A percentile compares a stretch with the other conserved stretches of the same genome.
Conservation (phyloP, 164 flowering plant species). For the Nymphaea colorata region DNA sequence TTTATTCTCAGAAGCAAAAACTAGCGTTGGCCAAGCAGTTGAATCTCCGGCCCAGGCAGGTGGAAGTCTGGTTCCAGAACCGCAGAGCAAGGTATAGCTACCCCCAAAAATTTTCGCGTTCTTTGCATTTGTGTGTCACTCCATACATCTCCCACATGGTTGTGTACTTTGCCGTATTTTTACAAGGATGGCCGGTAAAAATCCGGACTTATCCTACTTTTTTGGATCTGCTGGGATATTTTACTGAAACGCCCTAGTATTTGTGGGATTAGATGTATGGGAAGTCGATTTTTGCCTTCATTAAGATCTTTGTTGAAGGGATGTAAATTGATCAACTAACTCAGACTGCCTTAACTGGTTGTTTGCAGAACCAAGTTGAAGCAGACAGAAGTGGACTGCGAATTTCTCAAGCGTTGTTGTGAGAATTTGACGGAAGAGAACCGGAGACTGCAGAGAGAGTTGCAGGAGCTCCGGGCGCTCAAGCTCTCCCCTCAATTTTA, state of each 20-base stretch:
- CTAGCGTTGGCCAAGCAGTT: slow-evolving; percentile 17
- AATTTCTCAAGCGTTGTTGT: slow-evolving; percentile 65
- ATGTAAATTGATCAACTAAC: background rate
- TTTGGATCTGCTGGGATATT: background rate
- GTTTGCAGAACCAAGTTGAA: slow-evolving; percentile 65
- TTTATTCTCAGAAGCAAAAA: slow-evolving; percentile 13
- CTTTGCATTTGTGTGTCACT: no score
- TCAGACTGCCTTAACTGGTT: background rate
- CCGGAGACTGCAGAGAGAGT: slow-evolving; percentile 68
- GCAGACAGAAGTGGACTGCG: slow-evolving; percentile 87
- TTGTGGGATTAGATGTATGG: no score
- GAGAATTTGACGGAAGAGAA: slow-evolving; percentile 74
- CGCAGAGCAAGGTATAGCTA: slow-evolving; percentile 12
- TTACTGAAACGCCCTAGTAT: no score
- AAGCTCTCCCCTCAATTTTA: slow-evolving; percentile 70
- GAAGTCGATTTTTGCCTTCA: no score
- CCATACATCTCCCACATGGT: background rate
- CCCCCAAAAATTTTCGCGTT: background rate
- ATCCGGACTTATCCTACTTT: background rate
- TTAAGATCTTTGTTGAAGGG: no score
- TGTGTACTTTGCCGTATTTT: background rate
- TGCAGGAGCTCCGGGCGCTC: slow-evolving; percentile 65
- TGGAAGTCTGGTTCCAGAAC: slow-evolving; percentile 21
- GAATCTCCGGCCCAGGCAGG: slow-evolving; percentile 19
- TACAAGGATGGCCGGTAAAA: background rate